These are phyloP conservation scores for Elsinoe necatrix DNA, from an alignment of 2,329 filamentous ascomycete species.

Conservation along the genomic window DNA sequence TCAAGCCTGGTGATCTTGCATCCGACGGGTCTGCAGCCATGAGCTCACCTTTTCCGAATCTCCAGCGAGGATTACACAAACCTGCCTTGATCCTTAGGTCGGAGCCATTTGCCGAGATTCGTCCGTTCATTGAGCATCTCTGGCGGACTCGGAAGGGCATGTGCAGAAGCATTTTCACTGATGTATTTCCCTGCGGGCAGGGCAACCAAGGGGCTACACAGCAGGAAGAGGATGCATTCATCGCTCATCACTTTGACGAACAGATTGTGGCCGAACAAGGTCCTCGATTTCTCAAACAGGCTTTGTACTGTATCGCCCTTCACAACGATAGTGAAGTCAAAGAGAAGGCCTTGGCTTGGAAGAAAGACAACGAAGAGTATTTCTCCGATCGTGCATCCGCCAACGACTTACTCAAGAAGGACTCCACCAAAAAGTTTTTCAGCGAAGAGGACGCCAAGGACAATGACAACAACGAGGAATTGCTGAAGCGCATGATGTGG, in stretches of 20 bases:
- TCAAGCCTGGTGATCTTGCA: background rate
- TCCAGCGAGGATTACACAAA: conserved; percentile 1
- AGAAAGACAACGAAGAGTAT: conserved; percentile 21
- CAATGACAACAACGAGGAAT: background rate
- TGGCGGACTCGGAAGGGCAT: conserved; percentile 22
- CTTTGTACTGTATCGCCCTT: conserved; percentile 26
- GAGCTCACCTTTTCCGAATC: background rate
- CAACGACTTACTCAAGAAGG: conserved; percentile 19
- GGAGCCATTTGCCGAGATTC: conserved; percentile 25
- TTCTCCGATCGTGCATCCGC: conserved; percentile 21
- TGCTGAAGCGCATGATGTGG: conserved; percentile 1
- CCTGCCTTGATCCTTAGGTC: conserved; percentile 23
- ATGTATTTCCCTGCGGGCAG: conserved; percentile 26
- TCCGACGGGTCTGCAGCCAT: background rate
- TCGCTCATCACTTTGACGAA: conserved; percentile 24
- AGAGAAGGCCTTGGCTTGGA: conserved; percentile 22
- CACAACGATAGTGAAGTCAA: conserved; percentile 26
- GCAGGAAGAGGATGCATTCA: conserved; percentile 27
- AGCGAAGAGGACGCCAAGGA: conserved; percentile 1
- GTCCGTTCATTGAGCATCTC: conserved; percentile 24
- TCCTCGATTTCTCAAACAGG: conserved; percentile 30
- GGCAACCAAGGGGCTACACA: conserved; percentile 18
- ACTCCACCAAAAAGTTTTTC: conserved; percentile 16
- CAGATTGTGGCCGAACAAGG: conserved; percentile 26
- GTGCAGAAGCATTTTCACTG: conserved; percentile 27